Conservation (phyloP, 106 monocot species). For the Apostasia shenzhenica region DNA sequence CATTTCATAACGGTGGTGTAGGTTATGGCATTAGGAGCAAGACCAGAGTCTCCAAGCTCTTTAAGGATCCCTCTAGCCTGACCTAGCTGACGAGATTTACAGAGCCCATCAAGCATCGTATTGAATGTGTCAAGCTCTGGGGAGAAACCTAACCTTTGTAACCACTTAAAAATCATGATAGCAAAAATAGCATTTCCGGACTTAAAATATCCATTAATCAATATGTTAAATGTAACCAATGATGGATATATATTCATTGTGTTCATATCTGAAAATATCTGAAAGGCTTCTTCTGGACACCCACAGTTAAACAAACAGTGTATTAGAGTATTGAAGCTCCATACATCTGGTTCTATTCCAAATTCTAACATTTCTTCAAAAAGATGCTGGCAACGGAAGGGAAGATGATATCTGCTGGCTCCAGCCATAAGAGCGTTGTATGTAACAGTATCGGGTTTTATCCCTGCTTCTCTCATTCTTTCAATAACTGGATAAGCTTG, state of each 20-base stretch:
- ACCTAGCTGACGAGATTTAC: slow-evolving; percentile 42
- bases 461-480: slow-evolving; percentile 60
- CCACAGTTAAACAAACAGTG: slow-evolving; percentile 80
- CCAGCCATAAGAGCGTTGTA: slow-evolving; percentile 77
- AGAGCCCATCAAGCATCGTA: slow-evolving; percentile 68
- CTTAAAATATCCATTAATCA: slow-evolving; percentile 79
- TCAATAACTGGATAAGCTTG: slow-evolving; percentile 34
- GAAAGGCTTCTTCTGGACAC: slow-evolving; percentile 39
- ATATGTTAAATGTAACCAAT: slow-evolving; percentile 57
- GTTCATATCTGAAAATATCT: slow-evolving; percentile 56
- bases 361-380: slow-evolving; percentile 72
- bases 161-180: slow-evolving; percentile 45
- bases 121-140: slow-evolving; percentile 68
- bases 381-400: slow-evolving; percentile 29
- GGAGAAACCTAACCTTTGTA: slow-evolving; percentile 40
- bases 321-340: slow-evolving; percentile 75
- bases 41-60: slow-evolving; percentile 42
- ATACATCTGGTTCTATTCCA: slow-evolving; percentile 51
- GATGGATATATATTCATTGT: slow-evolving; percentile 42
- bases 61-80: slow-evolving; percentile 46
- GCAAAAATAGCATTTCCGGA: slow-evolving; percentile 49
- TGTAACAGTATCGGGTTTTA: slow-evolving; percentile 61
- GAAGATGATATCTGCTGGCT: slow-evolving; percentile 22
- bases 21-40: slow-evolving; percentile 59
- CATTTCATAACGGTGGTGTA: slow-evolving; percentile 82